These are phyloP conservation scores for Nepenthes alata DNA, from an alignment of 179 eudicot species.

Conservation along the genomic window DNA sequence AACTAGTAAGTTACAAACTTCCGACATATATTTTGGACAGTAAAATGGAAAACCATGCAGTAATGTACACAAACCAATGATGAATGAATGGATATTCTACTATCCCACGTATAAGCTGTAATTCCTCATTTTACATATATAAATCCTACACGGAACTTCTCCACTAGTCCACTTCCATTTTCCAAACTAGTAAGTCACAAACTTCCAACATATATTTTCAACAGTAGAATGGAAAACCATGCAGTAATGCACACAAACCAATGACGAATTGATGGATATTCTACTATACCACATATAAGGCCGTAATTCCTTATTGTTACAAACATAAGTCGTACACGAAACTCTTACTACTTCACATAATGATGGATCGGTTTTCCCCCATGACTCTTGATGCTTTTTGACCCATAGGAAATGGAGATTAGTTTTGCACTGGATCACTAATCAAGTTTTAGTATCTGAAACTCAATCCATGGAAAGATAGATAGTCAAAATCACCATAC, in stretches of 20 bases:
- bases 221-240: not conserved
- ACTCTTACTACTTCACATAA: not conserved
- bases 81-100: not conserved
- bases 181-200: too few species aligned
- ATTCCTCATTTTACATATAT: not conserved
- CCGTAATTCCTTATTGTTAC: not conserved
- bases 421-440: not conserved
- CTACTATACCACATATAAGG: not conserved
- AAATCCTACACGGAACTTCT: not conserved
- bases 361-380: not conserved
- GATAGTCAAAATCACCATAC: slow-evolving; percentile 30
- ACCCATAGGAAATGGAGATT: too few species aligned
- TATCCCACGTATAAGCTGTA: not conserved
- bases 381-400: not conserved
- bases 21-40: too few species aligned
- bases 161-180: too few species aligned
- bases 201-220: too few species aligned
- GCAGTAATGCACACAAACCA: not conserved
- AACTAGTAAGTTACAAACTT: too few species aligned
- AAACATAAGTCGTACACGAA: not conserved
- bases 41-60: not conserved
- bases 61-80: not conserved
- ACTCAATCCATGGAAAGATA: not conserved
- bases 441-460: not conserved
- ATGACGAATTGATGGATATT: not conserved